Percentiles rank a stretch among this genome's conserved stretches.
phyloP scores from a whole-genome alignment of 192 early-diverging fungal species.

The Coemansia sp. region DNA sequence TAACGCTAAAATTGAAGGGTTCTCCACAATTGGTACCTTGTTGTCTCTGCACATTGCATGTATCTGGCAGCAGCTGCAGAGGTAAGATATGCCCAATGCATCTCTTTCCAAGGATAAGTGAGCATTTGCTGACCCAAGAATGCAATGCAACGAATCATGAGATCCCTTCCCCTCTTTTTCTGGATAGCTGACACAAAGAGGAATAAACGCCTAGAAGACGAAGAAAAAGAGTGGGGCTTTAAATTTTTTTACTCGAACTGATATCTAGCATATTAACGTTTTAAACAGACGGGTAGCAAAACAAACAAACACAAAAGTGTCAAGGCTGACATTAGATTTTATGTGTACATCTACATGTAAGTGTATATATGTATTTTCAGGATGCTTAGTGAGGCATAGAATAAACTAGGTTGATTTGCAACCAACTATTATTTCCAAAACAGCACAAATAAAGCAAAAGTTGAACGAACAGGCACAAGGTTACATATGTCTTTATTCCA shows the following conservation, averaged over 20 bases:
- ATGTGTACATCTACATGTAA: constrained; percentile 4
- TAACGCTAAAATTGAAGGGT: no score
- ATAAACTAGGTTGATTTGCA: neutral
- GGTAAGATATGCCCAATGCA: no score
- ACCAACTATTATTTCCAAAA: no score
- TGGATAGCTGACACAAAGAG: neutral
- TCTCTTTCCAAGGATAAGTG: no score
- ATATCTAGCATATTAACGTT: no score
- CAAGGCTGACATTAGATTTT: neutral
- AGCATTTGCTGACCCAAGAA: neutral
- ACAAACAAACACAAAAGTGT: no score
- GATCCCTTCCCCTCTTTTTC: constrained; percentile 2
- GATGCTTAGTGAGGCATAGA: neutral
- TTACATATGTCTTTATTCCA: constrained; percentile 3
- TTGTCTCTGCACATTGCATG: no score
- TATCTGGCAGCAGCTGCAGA: no score
- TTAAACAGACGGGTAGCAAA: no score
- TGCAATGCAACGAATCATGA: constrained; percentile 8
- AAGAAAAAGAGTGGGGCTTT: neutral
- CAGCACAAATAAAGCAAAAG: neutral
- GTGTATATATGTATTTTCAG: no score
- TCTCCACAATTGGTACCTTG: no score
- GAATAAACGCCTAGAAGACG: neutral
- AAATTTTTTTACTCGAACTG: neutral
- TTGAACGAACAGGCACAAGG: neutral